phyloP scores from a whole-genome alignment of 148 eudicot genomes.

The Silene latifolia region DNA sequence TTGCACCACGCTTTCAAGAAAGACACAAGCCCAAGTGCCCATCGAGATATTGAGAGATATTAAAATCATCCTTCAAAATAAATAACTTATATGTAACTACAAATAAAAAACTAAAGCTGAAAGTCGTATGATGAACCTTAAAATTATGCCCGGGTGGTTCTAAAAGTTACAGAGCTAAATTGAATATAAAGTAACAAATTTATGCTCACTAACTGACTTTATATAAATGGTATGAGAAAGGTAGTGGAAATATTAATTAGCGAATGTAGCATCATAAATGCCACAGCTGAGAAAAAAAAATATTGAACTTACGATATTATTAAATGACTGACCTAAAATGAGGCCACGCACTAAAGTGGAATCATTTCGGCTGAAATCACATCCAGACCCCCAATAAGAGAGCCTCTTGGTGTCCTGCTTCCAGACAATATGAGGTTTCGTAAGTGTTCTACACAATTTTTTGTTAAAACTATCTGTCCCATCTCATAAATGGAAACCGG shows the following conservation, averaged over 20 bases:
- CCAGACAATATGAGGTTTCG: slow-evolving; percentile 77
- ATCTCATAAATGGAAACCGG: slow-evolving; percentile 60
- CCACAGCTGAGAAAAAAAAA: slow-evolving; percentile 43
- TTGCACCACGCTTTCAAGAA: background rate
- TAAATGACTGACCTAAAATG: slow-evolving; percentile 85
- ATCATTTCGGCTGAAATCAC: slow-evolving; percentile 95
- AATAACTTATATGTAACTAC: background rate
- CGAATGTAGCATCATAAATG: slow-evolving; percentile 54
- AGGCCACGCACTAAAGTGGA: slow-evolving; percentile 94
- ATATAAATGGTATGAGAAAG: slow-evolving; percentile 23
- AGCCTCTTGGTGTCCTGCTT: slow-evolving; percentile 97
- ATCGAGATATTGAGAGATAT: background rate
- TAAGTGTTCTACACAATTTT: slow-evolving; percentile 56
- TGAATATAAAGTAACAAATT: slow-evolving; percentile 19
- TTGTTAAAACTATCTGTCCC: slow-evolving; percentile 45
- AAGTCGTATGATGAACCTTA: background rate
- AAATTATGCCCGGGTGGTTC: background rate
- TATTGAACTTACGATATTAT: slow-evolving; percentile 48
- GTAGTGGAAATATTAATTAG: slow-evolving; percentile 39
- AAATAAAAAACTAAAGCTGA: slow-evolving; percentile 10
- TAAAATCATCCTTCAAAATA: background rate
- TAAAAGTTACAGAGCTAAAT: slow-evolving; percentile 19
- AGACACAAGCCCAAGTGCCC: background rate
- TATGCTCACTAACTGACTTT: slow-evolving; percentile 30
- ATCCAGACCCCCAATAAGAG: slow-evolving; percentile 98